Evolutionary conservation across 2,329 filamentous ascomycete species (phyloP).

Genomic region (Exophiala dermatitidis): DNA sequence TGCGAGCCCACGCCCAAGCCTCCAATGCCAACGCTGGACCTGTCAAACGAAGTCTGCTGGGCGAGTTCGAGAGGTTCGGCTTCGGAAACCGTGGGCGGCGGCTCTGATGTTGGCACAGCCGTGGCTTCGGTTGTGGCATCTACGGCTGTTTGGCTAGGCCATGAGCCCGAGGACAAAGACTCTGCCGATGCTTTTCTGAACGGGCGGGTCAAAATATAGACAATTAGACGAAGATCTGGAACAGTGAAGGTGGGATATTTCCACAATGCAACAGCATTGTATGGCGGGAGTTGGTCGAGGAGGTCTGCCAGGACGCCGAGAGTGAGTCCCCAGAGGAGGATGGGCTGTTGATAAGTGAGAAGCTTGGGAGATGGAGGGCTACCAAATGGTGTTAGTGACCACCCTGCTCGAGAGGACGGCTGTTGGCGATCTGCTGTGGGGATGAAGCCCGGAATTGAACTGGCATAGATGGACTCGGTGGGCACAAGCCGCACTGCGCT

Average conservation of each 20-base stretch:
- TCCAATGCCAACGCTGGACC: constrained; percentile 35
- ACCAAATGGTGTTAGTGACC: constrained; percentile 23
- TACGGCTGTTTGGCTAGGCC: constrained; percentile 33
- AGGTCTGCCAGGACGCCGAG: constrained; percentile 62
- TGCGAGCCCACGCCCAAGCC: constrained; percentile 35
- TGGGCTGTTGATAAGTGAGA: constrained; percentile 36
- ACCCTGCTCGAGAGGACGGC: constrained; percentile 25
- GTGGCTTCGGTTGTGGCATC: constrained; percentile 28
- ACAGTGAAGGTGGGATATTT: constrained; percentile 62
- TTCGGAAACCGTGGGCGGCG: constrained; percentile 16
- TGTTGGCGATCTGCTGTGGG: constrained; percentile 28
- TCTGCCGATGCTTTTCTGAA: constrained; percentile 48
- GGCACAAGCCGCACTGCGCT: constrained; percentile 57
- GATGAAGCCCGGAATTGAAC: constrained; percentile 46
- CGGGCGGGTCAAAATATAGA: constrained; percentile 53
- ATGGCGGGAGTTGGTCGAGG: constrained; percentile 58
- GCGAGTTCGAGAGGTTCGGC: constrained; percentile 8
- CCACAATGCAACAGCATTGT: constrained; percentile 56
- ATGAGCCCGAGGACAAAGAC: constrained; percentile 31
- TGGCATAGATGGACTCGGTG: constrained; percentile 54
- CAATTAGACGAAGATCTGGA: constrained; percentile 52
- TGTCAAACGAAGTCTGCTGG: constrained; percentile 24
- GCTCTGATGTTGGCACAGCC: constrained; percentile 12
- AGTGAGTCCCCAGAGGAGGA: constrained; percentile 63
- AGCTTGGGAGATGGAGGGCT: constrained; percentile 24